phyloP scores from a whole-genome alignment of 768 basidiomycete genomes.

The Pisolithus albus region DNA sequence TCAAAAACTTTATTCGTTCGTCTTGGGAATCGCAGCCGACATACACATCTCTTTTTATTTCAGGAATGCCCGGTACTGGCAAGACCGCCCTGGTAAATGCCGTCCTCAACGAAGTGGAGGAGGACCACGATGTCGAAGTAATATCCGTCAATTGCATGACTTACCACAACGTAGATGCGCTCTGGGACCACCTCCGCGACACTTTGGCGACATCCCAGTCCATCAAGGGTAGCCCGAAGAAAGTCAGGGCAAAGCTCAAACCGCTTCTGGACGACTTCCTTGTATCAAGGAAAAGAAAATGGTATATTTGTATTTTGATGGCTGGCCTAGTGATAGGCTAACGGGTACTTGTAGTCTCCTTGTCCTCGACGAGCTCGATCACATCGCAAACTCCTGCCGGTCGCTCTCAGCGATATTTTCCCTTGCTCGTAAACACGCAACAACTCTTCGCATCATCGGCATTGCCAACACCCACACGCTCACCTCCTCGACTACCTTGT shows the following conservation, averaged over 20 bases:
- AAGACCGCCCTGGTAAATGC: conserved; percentile 82
- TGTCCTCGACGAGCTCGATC: conserved; percentile 83
- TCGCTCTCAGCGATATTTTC: conserved; percentile 59
- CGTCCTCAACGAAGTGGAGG: conserved; percentile 41
- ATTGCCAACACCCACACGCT: conserved; percentile 90
- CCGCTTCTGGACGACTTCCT: conserved; percentile 44
- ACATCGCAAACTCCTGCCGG: conserved; percentile 58
- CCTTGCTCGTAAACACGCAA: conserved; percentile 48
- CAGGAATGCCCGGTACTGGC: conserved; percentile 88
- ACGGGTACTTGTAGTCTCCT: conserved; percentile 44
- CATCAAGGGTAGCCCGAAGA: conserved; percentile 28
- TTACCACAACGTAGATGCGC: conserved; percentile 53
- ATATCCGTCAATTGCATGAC: conserved; percentile 78
- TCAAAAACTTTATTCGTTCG: conserved; percentile 52
- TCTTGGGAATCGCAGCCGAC: conserved; percentile 35
- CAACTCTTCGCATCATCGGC: conserved; percentile 63
- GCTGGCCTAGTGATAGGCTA: conserved; percentile 13
- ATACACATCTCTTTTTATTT: conserved; percentile 68
- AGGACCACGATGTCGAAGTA: conserved; percentile 36
- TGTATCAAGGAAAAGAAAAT: conserved; percentile 41
- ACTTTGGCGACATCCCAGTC: conserved; percentile 37
- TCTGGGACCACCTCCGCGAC: conserved; percentile 66
- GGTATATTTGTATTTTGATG: conserved; percentile 27
- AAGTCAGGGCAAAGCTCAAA: conserved; percentile 41
- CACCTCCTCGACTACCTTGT: conserved; percentile 43